These are phyloP conservation scores for Solanum sitiens DNA, from an alignment of 257 asterid genomes.

Conservation along the genomic window DNA sequence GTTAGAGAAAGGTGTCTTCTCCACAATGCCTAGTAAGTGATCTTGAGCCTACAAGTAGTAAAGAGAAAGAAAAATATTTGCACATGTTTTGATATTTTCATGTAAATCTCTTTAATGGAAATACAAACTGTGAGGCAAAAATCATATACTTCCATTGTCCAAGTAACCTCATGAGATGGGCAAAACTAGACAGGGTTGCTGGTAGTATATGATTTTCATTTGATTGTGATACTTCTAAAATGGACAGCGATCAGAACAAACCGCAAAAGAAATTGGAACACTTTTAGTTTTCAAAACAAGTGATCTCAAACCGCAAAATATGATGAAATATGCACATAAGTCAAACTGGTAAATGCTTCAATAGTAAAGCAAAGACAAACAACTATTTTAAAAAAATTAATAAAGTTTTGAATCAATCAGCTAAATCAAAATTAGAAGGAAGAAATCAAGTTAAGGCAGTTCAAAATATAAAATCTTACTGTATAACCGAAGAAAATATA, in stretches of 20 bases:
- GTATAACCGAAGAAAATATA: too few species aligned
- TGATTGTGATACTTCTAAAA: neutral
- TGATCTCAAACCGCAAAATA: neutral
- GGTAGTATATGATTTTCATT: too few species aligned
- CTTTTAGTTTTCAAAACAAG: neutral
- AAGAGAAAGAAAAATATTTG: neutral
- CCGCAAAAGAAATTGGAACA: neutral
- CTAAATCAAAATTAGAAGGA: too few species aligned
- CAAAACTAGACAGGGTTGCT: neutral
- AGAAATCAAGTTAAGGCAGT: too few species aligned
- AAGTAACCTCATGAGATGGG: neutral
- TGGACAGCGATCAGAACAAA: neutral
- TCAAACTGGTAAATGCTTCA: too few species aligned
- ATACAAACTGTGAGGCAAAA: neutral
- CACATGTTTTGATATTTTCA: neutral
- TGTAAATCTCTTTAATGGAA: neutral
- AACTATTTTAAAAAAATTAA: too few species aligned
- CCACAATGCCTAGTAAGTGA: conserved; percentile 78
- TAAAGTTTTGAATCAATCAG: too few species aligned
- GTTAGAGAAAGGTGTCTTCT: conserved; percentile 60
- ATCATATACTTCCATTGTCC: neutral
- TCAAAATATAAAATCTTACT: too few species aligned
- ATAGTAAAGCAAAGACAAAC: too few species aligned
- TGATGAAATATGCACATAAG: too few species aligned
- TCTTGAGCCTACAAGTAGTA: conserved; percentile 62